Conservation (phyloP, 2,329 filamentous ascomycete genomes). For the Beauveria scarabaeidicola region DNA sequence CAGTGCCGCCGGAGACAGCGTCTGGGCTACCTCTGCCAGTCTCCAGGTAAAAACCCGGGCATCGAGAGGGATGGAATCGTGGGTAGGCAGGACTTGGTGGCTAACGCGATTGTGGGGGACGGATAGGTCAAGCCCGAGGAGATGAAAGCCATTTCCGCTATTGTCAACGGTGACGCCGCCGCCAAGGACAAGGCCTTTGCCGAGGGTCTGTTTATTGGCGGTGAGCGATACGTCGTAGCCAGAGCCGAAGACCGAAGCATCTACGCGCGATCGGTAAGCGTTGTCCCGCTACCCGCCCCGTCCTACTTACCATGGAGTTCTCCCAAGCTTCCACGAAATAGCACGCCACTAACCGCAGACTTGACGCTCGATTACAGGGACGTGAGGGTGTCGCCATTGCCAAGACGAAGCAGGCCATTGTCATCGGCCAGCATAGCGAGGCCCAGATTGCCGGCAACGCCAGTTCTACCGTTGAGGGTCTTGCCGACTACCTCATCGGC, state of each 20-base stretch:
- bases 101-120: background rate
- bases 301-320: background rate
- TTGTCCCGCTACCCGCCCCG: background rate
- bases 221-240: slow-evolving; percentile 70
- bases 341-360: background rate
- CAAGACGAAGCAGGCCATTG: slow-evolving; percentile 82
- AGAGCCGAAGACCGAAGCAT: slow-evolving; percentile 69
- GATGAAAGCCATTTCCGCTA: slow-evolving; percentile 48
- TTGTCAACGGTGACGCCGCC: slow-evolving; percentile 36
- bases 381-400: slow-evolving; percentile 72
- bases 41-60: slow-evolving; percentile 55
- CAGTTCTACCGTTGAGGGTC: slow-evolving; percentile 67
- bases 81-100: too few relatives aligned
- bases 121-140: slow-evolving; percentile 39
- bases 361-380: slow-evolving; percentile 37
- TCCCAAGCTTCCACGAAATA: background rate
- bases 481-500: slow-evolving; percentile 80
- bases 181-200: slow-evolving; percentile 58
- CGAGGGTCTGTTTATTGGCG: slow-evolving; percentile 67
- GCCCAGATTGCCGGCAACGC: slow-evolving; percentile 64
- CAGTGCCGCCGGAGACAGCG: slow-evolving; percentile 69
- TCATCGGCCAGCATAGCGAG: slow-evolving; percentile 82
- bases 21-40: slow-evolving; percentile 62
- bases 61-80: background rate
- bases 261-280: slow-evolving; percentile 74